Evolutionary conservation across 768 basidiomycete species (phyloP).

Genomic region (Termitomyces sp.): DNA sequence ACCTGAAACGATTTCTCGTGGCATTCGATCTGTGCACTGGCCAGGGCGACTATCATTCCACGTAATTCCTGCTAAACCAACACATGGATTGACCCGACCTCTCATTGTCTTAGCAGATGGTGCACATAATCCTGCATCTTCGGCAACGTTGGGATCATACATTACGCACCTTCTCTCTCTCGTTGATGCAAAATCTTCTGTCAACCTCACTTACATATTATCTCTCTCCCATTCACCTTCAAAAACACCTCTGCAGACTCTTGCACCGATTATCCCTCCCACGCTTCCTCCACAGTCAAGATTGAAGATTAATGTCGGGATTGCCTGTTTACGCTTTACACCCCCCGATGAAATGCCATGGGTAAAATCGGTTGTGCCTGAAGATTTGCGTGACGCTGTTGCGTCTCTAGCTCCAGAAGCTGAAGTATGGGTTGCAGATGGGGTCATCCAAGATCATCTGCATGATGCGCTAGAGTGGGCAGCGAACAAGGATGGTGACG

Average conservation of each 20-base stretch:
- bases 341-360: constrained; percentile 93
- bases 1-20: constrained; percentile 40
- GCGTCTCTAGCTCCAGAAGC: constrained; percentile 34
- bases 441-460: constrained; percentile 16
- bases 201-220: constrained; percentile 65
- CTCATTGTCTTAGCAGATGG: constrained; percentile 76
- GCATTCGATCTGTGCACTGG: constrained; percentile 65
- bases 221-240: constrained; percentile 84
- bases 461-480: constrained; percentile 39
- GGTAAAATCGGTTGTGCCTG: constrained; percentile 61
- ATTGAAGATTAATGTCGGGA: constrained; percentile 28
- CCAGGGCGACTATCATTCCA: constrained; percentile 81
- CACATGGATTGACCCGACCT: constrained; percentile 6
- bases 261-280: constrained; percentile 57
- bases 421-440: constrained; percentile 38
- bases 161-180: constrained; percentile 33
- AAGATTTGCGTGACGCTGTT: constrained; percentile 43
- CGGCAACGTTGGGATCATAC: constrained; percentile 61
- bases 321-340: constrained; percentile 60
- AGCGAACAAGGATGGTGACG: constrained; percentile 35
- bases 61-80: constrained; percentile 18
- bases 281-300: constrained; percentile 21
- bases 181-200: constrained; percentile 11
- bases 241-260: constrained; percentile 69
- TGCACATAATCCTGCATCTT: constrained; percentile 86